Evolutionary conservation across 1,284 basidiomycete genomes (phyloP).

Genomic region (Moniliophthora roreri): DNA sequence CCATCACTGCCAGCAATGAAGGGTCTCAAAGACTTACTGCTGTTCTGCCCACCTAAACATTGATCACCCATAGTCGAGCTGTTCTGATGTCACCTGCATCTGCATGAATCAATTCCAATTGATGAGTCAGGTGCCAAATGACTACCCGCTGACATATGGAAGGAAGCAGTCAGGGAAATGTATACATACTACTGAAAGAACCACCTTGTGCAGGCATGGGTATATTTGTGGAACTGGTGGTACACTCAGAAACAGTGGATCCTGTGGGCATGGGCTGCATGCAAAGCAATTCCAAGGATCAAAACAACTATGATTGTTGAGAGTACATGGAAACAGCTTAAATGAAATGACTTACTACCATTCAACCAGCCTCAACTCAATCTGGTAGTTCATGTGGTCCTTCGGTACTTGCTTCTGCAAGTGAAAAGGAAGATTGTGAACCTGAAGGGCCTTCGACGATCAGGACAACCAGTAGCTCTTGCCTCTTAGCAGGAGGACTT

Average conservation of each 20-base stretch:
- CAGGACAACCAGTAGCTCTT: conserved; percentile 1
- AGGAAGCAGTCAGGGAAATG: neutral
- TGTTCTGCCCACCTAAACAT: neutral
- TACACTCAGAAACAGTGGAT: conserved; percentile 15
- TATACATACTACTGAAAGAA: conserved; percentile 14
- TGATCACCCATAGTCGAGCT: neutral
- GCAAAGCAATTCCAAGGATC: conserved; percentile 10
- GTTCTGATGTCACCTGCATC: neutral
- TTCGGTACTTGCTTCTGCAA: conserved; percentile 2
- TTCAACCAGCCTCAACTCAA: conserved; percentile 17
- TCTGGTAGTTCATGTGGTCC: conserved; percentile 5
- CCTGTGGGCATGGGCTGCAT: conserved; percentile 14
- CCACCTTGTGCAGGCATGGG: conserved; percentile 16
- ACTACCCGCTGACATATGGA: neutral
- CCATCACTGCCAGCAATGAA: neutral
- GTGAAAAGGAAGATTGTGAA: conserved; percentile 3
- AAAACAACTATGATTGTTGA: conserved; percentile 21
- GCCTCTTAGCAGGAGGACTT: conserved; percentile 4
- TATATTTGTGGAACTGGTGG: conserved; percentile 20
- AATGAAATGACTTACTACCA: conserved; percentile 13
- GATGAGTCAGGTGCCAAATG: neutral
- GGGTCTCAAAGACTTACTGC: neutral
- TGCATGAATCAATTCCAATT: neutral
- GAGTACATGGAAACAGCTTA: conserved; percentile 15
- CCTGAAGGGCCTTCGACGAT: neutral